Evolutionary conservation across 1,139 yeast species (phyloP).

Genomic region (Suhomyces coccinellae): DNA sequence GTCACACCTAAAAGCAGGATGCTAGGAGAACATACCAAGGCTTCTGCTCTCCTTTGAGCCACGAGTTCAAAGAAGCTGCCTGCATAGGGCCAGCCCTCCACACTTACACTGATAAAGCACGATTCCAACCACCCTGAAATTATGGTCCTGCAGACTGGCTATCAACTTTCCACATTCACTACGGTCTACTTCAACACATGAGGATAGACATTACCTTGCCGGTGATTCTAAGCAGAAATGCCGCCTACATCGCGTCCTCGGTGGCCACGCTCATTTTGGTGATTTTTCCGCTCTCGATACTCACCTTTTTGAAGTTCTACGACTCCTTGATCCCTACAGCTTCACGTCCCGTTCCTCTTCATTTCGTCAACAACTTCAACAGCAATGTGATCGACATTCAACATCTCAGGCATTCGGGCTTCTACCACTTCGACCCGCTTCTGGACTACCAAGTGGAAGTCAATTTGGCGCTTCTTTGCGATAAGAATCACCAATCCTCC

Average conservation of each 20-base stretch:
- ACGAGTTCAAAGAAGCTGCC: too few relatives aligned
- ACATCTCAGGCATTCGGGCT: not conserved
- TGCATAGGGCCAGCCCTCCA: too few relatives aligned
- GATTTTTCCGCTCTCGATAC: conserved; percentile 39
- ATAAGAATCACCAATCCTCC: conserved; percentile 12
- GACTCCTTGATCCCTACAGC: conserved; percentile 35
- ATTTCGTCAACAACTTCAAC: conserved; percentile 15
- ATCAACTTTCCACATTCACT: too few relatives aligned
- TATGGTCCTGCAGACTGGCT: not conserved
- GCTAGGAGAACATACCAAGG: too few relatives aligned
- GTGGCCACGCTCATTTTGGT: conserved; percentile 19
- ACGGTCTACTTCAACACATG: conserved; percentile 1
- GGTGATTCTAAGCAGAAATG: conserved; percentile 3
- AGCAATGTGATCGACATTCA: conserved; percentile 7
- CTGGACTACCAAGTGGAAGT: conserved; percentile 21
- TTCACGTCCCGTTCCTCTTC: conserved; percentile 27
- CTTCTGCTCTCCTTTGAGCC: too few relatives aligned
- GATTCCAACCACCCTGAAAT: not conserved
- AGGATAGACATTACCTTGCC: conserved; percentile 4
- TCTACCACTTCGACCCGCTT: conserved; percentile 14
- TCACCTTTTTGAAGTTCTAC: conserved; percentile 40
- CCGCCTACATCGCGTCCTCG: conserved; percentile 8
- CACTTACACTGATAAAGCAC: too few relatives aligned
- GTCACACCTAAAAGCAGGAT: too few relatives aligned
- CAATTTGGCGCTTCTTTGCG: conserved; percentile 35